Evolutionary conservation across 257 asterid species (phyloP), one percentile per base, ranked within the genome.

Genomic region (Plectranthus barbatus): DNA sequence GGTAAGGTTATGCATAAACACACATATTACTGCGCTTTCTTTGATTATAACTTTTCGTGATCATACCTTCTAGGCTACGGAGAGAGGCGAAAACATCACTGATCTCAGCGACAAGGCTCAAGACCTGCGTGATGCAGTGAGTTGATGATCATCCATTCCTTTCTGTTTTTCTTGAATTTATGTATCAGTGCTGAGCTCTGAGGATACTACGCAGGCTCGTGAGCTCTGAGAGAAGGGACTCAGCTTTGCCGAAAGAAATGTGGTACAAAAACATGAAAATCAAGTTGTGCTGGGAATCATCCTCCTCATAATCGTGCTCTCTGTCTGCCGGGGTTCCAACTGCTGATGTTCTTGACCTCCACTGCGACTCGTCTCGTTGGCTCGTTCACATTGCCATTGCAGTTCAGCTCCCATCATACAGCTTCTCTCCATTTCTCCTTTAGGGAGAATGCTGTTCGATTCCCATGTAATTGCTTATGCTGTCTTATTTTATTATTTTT

Each of bases 181-280:
- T 47, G 15, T 12, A 9, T 26, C 4, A 9, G 3, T 42, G 15
- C 39, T 37, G 31, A 74, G 44, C 53, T 41, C 12, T 40, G 13
- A 39, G 19, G 14, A 7, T 53, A n/a, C n/a, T n/a, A 26, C 74
- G 61, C 74, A 91, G 96, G 98, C 98, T 26, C 80, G 72, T 71
- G 74, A 75, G 11, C 84, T 73, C 75, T 81, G 85, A 67, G 48
- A 48, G 36, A 42, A 13, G 86, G 91, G 39, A 71, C 73, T 45
- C 90, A 87, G 81, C 67, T 91, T 13, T 72, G 84, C 13, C 75
- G 98, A 67, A 91, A 87, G 57, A n/a, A n/a, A 82, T 91, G 95
- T 91, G 96, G 98, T 88, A 81, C 55, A 87, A 87, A 75, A 87
- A 86, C 52, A 91, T 91, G 98, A 91, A 91, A 71, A 79, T 91